Base-by-base conservation (phyloP, 2,329 filamentous ascomycete genomes). In the Diaporthe helianthi region DNA sequence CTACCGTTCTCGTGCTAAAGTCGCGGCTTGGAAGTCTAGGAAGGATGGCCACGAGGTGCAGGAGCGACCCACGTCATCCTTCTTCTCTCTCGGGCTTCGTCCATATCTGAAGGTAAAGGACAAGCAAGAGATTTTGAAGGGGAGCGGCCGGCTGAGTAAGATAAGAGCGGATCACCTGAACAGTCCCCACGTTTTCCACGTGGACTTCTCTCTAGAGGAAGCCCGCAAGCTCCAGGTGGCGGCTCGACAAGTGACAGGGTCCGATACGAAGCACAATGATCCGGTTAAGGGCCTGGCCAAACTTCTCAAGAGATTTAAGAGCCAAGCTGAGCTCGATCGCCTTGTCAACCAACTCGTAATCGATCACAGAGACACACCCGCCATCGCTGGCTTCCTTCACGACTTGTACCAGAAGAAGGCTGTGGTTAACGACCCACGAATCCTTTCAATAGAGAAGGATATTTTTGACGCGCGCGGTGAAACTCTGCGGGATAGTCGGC, bases 151-250 rank as follows among this genome's bases (percentile, higher is more conserved):
- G 22, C 54, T 75, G 5, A 44, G 74, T 17, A 64, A 55, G 9
- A 58, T 71, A 17, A 52, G 61, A n/a, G 33, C 53, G 7, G 19
- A 26, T 13, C 60, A 52, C 3, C 70, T 73, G 19, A 22, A 15
- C 19, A 33, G 36, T 6, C 73, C 73, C 2, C 36, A 54, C 1
- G 71, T 74, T 0, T 79, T 84, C 22, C 85, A 86, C 70, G 82
- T 84, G 8, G 85, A 86, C 73, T 85, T 86, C 51, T 77, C 78
- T 0, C 52, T 70, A 0, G 75, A 79, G 0, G 84, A 86, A 69
- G 72, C 82, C 10, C 33, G 46, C 26, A 24, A 67, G 55, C 26
- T 68, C 72, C 22, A 54, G 51, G 7, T 10, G 1, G n/a, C 55
- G 70, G 17, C 54, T 54, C 17, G 63, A 66, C 65, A 19, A 54